Conservation (phyloP, 257 asterid species). For the Apocynum venetum region DNA sequence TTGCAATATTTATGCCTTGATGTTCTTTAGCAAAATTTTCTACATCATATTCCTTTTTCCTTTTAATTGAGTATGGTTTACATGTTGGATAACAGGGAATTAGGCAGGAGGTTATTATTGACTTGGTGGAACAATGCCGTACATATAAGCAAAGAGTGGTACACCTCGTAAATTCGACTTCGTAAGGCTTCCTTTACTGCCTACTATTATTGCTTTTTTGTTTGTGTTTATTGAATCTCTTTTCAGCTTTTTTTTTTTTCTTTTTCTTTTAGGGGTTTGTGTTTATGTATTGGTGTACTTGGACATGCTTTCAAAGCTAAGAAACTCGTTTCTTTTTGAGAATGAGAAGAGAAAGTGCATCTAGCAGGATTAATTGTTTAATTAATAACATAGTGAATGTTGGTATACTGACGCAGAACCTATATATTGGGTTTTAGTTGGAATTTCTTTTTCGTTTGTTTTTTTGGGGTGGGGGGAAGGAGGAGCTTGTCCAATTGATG, state of each 20-base stretch:
- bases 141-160: conserved; percentile 94
- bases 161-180: conserved; percentile 93
- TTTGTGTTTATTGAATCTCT: conserved; percentile 10
- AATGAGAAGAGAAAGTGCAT: neutral
- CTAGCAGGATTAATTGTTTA: no score
- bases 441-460: no score
- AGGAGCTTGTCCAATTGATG: no score
- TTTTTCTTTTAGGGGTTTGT: neutral
- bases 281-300: neutral
- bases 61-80: conserved; percentile 8
- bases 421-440: neutral
- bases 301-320: neutral
- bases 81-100: conserved; percentile 53
- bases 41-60: neutral
- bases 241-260: neutral
- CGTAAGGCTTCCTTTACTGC: conserved; percentile 56
- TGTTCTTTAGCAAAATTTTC: neutral
- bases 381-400: neutral
- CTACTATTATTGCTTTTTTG: conserved; percentile 16
- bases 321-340: neutral
- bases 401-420: neutral
- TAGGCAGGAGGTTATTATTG: conserved; percentile 95
- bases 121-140: conserved; percentile 96
- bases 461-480: neutral
- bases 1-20: neutral